Percentiles rank a stretch among this genome's conserved stretches.
Evolutionary conservation across 495 filamentous ascomycete genomes (phyloP).

Genomic region (Venustampulla echinocandica): DNA sequence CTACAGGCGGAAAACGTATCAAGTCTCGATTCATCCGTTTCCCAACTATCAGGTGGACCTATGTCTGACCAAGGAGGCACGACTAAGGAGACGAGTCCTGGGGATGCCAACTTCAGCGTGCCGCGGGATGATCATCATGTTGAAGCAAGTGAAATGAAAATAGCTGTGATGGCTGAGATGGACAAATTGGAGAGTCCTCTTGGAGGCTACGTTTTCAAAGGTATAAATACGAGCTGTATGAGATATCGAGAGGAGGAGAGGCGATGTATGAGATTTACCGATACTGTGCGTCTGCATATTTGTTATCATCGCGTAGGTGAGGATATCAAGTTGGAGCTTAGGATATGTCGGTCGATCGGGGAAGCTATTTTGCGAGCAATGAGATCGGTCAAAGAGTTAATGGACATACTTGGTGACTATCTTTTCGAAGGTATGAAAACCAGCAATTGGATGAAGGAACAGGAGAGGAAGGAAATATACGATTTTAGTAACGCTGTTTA

Average conservation of each 20-base stretch:
- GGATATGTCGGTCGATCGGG: slow-evolving; percentile 8
- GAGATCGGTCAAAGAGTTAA: slow-evolving; percentile 9
- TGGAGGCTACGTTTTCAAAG: slow-evolving; percentile 10
- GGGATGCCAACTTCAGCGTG: slow-evolving; percentile 8
- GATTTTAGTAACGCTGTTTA: background rate
- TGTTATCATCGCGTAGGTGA: slow-evolving; percentile 7
- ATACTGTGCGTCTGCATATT: slow-evolving; percentile 8
- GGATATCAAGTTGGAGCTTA: slow-evolving; percentile 8
- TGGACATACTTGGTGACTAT: slow-evolving; percentile 6
- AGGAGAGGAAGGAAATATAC: slow-evolving; percentile 5
- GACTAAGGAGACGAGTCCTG: slow-evolving; percentile 3
- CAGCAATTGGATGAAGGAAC: slow-evolving; percentile 3
- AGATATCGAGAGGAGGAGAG: slow-evolving; percentile 5
- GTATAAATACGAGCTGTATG: slow-evolving; percentile 7
- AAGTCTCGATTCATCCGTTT: slow-evolving; percentile 7
- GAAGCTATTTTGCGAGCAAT: slow-evolving; percentile 9
- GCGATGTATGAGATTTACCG: slow-evolving; percentile 6
- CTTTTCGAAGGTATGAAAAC: slow-evolving; percentile 5
- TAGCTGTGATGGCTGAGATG: slow-evolving; percentile 10
- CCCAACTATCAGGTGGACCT: slow-evolving; percentile 5
- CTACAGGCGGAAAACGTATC: slow-evolving; percentile 6
- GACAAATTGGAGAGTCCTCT: slow-evolving; percentile 6
- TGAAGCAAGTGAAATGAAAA: slow-evolving; percentile 12
- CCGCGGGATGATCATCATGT: slow-evolving; percentile 4
- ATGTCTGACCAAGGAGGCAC: slow-evolving; percentile 9